phyloP scores from a whole-genome alignment of 306 rosid genomes.

The Clitoria ternatea region DNA sequence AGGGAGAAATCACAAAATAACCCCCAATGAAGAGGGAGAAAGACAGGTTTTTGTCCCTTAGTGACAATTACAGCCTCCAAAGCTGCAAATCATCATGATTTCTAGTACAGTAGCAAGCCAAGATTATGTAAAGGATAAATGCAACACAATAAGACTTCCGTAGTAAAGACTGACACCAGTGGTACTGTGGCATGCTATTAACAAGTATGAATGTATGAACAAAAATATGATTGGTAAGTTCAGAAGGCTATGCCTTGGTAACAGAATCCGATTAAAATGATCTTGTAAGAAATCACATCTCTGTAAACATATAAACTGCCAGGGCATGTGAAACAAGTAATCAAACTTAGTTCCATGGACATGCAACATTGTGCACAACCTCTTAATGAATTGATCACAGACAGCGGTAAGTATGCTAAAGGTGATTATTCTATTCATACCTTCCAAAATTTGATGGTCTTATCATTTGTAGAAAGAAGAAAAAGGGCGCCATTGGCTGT shows the following conservation, averaged over 20 bases:
- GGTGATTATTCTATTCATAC: slow-evolving; percentile 37
- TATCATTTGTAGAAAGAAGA: slow-evolving; percentile 92
- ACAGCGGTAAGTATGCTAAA: slow-evolving; percentile 1
- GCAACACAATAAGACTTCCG: neutral
- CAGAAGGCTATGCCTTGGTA: slow-evolving; percentile 11
- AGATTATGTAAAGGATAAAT: neutral
- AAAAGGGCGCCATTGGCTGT: slow-evolving; percentile 88
- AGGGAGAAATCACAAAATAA: neutral
- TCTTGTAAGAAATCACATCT: neutral
- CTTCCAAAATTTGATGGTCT: slow-evolving; percentile 99
- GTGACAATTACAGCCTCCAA: neutral
- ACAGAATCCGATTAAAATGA: slow-evolving; percentile 2
- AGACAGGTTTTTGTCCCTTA: neutral
- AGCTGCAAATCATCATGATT: neutral
- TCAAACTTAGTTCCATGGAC: slow-evolving; percentile 13
- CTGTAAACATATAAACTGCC: neutral
- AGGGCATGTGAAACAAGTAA: slow-evolving; percentile 10
- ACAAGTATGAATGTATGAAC: neutral
- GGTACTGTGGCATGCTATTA: neutral
- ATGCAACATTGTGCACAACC: slow-evolving; percentile 14
- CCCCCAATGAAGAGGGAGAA: neutral
- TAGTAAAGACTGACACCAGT: neutral
- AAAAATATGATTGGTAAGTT: slow-evolving; percentile 1
- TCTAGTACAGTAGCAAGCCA: neutral
- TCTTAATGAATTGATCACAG: neutral